phyloP scores from a whole-genome alignment of 2,329 filamentous ascomycete genomes.

The Pyrenochaeta sp. region DNA sequence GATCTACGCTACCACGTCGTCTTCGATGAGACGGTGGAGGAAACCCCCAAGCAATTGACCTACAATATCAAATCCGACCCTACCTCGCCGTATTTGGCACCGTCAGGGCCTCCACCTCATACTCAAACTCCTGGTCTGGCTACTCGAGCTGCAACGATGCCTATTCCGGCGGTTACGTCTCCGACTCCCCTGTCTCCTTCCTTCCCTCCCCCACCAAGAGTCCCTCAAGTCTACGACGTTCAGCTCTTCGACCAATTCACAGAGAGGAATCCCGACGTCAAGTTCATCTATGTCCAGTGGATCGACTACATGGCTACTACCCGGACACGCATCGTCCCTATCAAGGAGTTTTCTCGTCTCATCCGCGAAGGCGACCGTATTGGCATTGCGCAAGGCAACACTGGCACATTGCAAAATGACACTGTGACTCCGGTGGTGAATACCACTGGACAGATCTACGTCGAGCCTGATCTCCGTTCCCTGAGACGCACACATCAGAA shows the following conservation, averaged over 20 bases:
- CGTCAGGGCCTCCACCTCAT: conserved; percentile 11
- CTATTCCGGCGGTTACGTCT: conserved; percentile 11
- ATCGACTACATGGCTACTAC: conserved; percentile 77
- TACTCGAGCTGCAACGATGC: conserved; percentile 8
- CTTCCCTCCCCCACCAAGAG: conserved; percentile 40
- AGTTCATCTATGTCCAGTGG: conserved; percentile 79
- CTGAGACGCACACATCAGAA: conserved; percentile 62
- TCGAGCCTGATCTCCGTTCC: conserved; percentile 71
- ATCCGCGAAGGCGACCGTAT: conserved; percentile 52
- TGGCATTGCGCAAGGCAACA: conserved; percentile 68
- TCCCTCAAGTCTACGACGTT: conserved; percentile 44
- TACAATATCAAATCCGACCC: conserved; percentile 31
- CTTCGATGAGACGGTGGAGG: conserved; percentile 35
- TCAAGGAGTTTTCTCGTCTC: conserved; percentile 53
- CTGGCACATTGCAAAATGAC: conserved; percentile 75
- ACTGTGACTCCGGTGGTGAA: conserved; percentile 60
- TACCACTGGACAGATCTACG: conserved; percentile 69
- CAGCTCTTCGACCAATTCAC: conserved; percentile 59
- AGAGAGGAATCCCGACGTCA: conserved; percentile 58
- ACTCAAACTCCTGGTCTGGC: conserved; percentile 11
- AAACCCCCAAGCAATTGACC: conserved; percentile 29
- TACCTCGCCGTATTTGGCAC: conserved; percentile 18
- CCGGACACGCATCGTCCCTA: conserved; percentile 72
- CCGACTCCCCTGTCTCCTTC: conserved; percentile 22
- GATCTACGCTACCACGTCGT: conserved; percentile 59